A percentile compares a stretch with the other conserved stretches of the same genome.
These are phyloP conservation scores for Platanus orientalis DNA, from an alignment of 164 flowering plant species.

Conservation along the genomic window DNA sequence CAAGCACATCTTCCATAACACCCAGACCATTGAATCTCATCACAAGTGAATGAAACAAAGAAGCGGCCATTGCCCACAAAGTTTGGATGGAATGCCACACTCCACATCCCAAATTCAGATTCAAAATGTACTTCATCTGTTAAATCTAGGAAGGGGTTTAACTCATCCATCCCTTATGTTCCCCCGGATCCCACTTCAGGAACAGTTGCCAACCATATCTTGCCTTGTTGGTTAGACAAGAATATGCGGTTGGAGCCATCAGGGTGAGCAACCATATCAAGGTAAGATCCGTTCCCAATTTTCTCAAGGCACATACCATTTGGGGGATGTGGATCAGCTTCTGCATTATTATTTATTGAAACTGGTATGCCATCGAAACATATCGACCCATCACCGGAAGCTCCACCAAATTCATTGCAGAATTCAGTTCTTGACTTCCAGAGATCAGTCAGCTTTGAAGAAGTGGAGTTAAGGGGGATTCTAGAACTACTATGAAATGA, in stretches of 20 bases:
- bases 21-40: conserved; percentile 58
- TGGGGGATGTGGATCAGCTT: conserved; percentile 31
- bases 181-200: conserved; percentile 68
- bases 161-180: conserved; percentile 45
- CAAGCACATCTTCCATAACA: conserved; percentile 88
- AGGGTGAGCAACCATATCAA: conserved; percentile 83
- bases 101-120: conserved; percentile 71
- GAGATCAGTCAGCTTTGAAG: conserved; percentile 52
- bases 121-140: conserved; percentile 73
- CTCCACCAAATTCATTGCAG: conserved; percentile 73
- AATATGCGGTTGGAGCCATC: conserved; percentile 85
- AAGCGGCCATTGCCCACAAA: conserved; percentile 73
- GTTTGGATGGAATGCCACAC: conserved; percentile 82
- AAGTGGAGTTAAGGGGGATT: too few species aligned
- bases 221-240: conserved; percentile 65
- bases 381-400: conserved; percentile 41
- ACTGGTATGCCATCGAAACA: conserved; percentile 76
- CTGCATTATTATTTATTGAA: conserved; percentile 28
- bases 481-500: conserved; percentile 55
- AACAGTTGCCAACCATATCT: conserved; percentile 72
- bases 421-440: conserved; percentile 76
- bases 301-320: conserved; percentile 81
- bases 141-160: conserved; percentile 71
- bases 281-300: conserved; percentile 72
- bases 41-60: conserved; percentile 84